Evolutionary conservation across 148 eudicot species (phyloP).

Genomic region (Salicornia ramosissima): DNA sequence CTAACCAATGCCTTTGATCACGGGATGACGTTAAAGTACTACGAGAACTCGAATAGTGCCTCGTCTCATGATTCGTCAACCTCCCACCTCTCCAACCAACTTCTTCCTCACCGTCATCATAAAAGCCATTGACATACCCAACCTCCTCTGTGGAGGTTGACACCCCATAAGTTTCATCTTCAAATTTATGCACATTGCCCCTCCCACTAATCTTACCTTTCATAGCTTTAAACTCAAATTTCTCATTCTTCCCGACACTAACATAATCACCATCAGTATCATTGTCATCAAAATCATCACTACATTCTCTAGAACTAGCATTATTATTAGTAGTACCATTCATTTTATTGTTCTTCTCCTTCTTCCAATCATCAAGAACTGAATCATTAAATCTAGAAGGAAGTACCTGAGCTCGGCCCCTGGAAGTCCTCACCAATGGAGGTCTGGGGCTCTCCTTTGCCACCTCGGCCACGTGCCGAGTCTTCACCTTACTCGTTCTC

Average conservation of each 20-base stretch:
- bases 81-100: conserved; percentile 21
- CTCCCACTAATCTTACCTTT: conserved; percentile 24
- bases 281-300: conserved; percentile 4
- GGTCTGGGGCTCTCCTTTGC: conserved; percentile 44
- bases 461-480: conserved; percentile 16
- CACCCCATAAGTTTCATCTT: conserved; percentile 23
- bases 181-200: conserved; percentile 31
- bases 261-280: conserved; percentile 24
- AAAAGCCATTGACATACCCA: conserved; percentile 25
- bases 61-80: conserved; percentile 15
- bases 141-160: conserved; percentile 26
- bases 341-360: conserved; percentile 49
- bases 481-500: conserved; percentile 16
- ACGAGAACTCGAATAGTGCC: conserved; percentile 35
- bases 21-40: conserved; percentile 32
- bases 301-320: conserved; percentile 8
- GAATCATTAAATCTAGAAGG: conserved; percentile 93
- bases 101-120: conserved; percentile 22
- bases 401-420: conserved; percentile 90
- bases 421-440: conserved; percentile 70
- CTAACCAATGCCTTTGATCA: conserved; percentile 33
- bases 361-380: conserved; percentile 94
- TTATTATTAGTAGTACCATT: conserved; percentile 21
- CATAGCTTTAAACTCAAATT: conserved; percentile 25
- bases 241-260: conserved; percentile 32